Evolutionary conservation across 441 rosid species (phyloP).

Genomic region (Eruca vesicaria): DNA sequence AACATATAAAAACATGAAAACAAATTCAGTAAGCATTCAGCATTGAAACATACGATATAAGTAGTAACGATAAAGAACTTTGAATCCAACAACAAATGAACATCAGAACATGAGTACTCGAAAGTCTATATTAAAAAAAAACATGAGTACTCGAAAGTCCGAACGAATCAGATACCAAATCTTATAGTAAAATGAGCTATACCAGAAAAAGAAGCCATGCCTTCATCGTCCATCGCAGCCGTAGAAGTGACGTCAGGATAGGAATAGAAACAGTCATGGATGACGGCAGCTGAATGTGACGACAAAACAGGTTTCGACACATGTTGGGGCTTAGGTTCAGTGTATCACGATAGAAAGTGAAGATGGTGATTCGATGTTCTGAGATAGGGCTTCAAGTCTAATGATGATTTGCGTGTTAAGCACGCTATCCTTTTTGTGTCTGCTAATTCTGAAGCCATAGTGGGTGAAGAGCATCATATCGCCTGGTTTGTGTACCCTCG

Average conservation of each 20-base stretch:
- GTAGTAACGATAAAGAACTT: no score
- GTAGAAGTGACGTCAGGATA: neutral
- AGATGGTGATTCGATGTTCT: neutral
- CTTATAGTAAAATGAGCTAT: no score
- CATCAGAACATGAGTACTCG: no score
- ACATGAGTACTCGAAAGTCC: neutral
- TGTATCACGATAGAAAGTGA: neutral
- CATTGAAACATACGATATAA: no score
- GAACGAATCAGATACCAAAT: neutral
- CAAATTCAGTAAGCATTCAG: no score
- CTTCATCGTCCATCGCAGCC: neutral
- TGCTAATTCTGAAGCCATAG: neutral
- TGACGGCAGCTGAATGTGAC: neutral
- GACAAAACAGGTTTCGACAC: neutral
- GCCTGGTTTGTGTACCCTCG: no score
- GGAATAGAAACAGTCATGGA: neutral
- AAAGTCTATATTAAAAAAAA: no score
- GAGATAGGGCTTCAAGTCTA: neutral
- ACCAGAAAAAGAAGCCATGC: neutral
- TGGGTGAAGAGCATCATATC: neutral
- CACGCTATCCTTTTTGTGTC: neutral
- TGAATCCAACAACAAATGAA: no score
- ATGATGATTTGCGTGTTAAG: neutral
- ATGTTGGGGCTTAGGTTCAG: constrained; percentile 1
- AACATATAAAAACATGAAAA: no score